These are phyloP conservation scores for Diaporthe helianthi DNA, from an alignment of 2,329 filamentous ascomycete genomes.

Conservation along the genomic window DNA sequence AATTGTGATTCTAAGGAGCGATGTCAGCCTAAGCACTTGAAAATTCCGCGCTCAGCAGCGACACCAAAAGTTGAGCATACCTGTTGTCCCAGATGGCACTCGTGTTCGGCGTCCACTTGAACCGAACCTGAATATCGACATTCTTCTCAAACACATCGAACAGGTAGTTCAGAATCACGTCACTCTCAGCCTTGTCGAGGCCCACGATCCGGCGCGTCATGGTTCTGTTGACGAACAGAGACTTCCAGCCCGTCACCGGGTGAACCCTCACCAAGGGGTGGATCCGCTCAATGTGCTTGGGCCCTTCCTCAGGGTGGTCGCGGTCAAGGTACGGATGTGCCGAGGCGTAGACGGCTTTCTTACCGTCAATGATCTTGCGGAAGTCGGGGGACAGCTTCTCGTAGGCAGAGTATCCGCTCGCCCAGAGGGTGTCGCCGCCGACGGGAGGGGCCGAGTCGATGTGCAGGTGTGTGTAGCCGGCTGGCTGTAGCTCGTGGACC, in stretches of 20 bases:
- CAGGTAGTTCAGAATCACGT: constrained; percentile 70
- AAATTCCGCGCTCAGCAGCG: background rate
- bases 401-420: constrained; percentile 73
- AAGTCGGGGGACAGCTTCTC: constrained; percentile 76
- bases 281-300: constrained; percentile 69
- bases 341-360: constrained; percentile 68
- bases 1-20: constrained; percentile 65
- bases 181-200: constrained; percentile 72
- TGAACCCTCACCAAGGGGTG: constrained; percentile 76
- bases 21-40: background rate
- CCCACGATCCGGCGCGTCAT: constrained; percentile 75
- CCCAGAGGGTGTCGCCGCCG: constrained; percentile 77
- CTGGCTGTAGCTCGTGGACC: constrained; percentile 74
- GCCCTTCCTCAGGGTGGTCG: constrained; percentile 64
- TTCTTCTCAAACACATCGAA: constrained; percentile 74
- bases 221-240: constrained; percentile 73
- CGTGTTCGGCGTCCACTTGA: constrained; percentile 72
- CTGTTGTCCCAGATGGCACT: constrained; percentile 77
- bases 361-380: constrained; percentile 73
- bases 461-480: constrained; percentile 73
- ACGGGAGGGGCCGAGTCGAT: constrained; percentile 70
- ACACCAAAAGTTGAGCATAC: constrained; percentile 42
- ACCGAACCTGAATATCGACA: constrained; percentile 75
- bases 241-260: constrained; percentile 77
- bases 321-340: constrained; percentile 74